These are phyloP conservation scores for Leptographium wingfieldii DNA, from an alignment of 2,329 filamentous ascomycete genomes.

Conservation along the genomic window DNA sequence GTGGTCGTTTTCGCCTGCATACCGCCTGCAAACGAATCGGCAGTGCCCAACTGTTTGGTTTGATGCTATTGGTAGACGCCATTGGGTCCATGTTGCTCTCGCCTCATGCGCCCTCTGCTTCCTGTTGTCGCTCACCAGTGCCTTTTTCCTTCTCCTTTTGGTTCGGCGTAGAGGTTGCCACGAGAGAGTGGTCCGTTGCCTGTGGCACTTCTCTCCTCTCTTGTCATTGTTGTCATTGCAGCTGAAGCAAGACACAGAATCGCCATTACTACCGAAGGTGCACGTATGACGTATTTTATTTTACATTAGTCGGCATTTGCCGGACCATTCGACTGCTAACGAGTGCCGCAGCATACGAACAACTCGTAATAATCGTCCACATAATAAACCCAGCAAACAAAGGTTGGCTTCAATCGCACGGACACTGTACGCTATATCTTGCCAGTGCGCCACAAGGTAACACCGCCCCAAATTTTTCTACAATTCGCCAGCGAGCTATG, in stretches of 20 bases:
- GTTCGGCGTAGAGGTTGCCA: background rate
- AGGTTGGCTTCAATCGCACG: too few relatives aligned
- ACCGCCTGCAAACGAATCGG: background rate
- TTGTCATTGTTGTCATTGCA: too few relatives aligned
- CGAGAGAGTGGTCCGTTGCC: background rate
- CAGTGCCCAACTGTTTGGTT: background rate
- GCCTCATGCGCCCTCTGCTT: background rate
- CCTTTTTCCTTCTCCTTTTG: background rate
- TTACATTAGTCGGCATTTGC: background rate
- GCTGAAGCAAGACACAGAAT: background rate
- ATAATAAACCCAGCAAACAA: too few relatives aligned
- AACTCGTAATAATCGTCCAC: background rate
- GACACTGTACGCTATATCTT: too few relatives aligned
- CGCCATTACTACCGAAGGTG: background rate
- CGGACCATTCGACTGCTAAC: background rate
- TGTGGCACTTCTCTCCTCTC: background rate
- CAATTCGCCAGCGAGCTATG: too few relatives aligned
- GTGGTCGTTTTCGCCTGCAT: background rate
- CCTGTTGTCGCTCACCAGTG: background rate
- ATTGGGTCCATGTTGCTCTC: background rate
- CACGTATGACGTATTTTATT: background rate
- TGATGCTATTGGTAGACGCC: background rate
- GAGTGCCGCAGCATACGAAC: background rate
- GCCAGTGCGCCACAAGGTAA: too few relatives aligned
- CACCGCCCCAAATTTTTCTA: too few relatives aligned